phyloP scores from a whole-genome alignment of 1,284 basidiomycete genomes.

The Peniophora sp. region DNA sequence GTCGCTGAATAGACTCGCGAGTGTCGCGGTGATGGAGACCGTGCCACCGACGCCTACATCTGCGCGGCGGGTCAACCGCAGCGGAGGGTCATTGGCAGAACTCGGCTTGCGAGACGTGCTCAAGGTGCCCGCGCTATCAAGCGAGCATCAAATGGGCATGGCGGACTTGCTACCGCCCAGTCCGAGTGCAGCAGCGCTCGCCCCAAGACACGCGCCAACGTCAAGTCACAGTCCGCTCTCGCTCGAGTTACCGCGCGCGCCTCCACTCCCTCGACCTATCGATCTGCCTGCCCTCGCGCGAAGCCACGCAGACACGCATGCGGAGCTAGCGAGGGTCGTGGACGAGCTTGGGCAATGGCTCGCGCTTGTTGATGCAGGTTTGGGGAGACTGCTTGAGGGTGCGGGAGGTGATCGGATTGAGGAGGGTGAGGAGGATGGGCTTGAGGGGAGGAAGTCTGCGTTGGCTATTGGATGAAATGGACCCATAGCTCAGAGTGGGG shows the following conservation, averaged over 20 bases:
- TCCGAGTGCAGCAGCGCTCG: slow-evolving; percentile 41
- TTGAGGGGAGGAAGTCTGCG: background rate
- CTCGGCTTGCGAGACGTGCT: slow-evolving; percentile 62
- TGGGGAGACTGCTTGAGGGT: slow-evolving; percentile 58
- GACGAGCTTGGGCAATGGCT: slow-evolving; percentile 81
- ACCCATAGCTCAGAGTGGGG: no score
- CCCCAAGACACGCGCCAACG: slow-evolving; percentile 6
- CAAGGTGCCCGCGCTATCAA: slow-evolving; percentile 63
- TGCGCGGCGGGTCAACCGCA: slow-evolving; percentile 17
- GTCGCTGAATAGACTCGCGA: slow-evolving; percentile 37
- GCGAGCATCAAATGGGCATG: slow-evolving; percentile 62
- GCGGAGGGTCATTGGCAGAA: slow-evolving; percentile 37
- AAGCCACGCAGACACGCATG: slow-evolving; percentile 53
- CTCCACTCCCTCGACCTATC: slow-evolving; percentile 5
- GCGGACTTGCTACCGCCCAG: slow-evolving; percentile 72
- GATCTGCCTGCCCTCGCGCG: slow-evolving; percentile 27
- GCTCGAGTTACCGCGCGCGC: slow-evolving; percentile 23
- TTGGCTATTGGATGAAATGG: no score
- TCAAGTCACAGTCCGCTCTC: slow-evolving; percentile 20
- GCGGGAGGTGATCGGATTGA: slow-evolving; percentile 39
- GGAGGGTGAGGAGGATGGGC: slow-evolving; percentile 44
- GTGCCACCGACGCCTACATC: slow-evolving; percentile 12
- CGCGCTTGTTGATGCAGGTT: slow-evolving; percentile 63
- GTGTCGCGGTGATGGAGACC: slow-evolving; percentile 37
- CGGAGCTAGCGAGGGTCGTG: slow-evolving; percentile 68